Evolutionary conservation across 768 basidiomycete genomes (phyloP).

Genomic region (Kwoniella pini): DNA sequence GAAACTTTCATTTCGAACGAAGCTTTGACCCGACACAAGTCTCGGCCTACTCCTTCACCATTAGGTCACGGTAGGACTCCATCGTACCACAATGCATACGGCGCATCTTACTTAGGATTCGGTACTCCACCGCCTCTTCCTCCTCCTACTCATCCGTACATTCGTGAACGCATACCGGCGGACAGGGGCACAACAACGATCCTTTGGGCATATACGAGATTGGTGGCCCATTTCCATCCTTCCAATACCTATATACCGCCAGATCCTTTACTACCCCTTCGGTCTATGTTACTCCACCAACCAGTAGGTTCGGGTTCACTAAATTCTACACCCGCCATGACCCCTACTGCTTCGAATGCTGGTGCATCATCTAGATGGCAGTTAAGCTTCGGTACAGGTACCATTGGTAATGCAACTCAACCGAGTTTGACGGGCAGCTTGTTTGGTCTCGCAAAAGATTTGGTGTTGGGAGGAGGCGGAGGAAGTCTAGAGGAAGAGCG

Average conservation of each 20-base stretch:
- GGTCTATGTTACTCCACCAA: constrained; percentile 49
- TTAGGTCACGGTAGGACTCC: constrained; percentile 24
- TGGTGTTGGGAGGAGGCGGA: constrained; percentile 45
- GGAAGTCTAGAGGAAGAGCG: constrained; percentile 56
- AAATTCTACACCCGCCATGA: constrained; percentile 11
- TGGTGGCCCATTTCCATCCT: constrained; percentile 50
- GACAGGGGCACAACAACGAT: constrained; percentile 44
- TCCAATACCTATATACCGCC: constrained; percentile 52
- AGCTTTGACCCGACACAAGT: constrained; percentile 11
- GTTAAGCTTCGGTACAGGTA: constrained; percentile 48
- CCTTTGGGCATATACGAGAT: constrained; percentile 49
- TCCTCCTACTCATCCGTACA: constrained; percentile 43
- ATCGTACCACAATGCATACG: constrained; percentile 39
- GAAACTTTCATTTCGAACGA: constrained; percentile 16
- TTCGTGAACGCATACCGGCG: constrained; percentile 17
- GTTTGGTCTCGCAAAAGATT: constrained; percentile 46
- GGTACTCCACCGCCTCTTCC: constrained; percentile 11
- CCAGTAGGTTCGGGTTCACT: constrained; percentile 52
- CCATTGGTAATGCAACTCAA: constrained; percentile 45
- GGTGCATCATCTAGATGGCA: constrained; percentile 41
- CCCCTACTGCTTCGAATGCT: not conserved
- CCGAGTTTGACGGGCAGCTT: constrained; percentile 53
- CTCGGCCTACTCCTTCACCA: constrained; percentile 15
- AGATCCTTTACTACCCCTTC: constrained; percentile 52
- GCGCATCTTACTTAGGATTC: constrained; percentile 23